Evolutionary conservation across 345 rosid species (phyloP), one percentile per base, ranked within the genome.

Genomic region (Ceriops decandra): DNA sequence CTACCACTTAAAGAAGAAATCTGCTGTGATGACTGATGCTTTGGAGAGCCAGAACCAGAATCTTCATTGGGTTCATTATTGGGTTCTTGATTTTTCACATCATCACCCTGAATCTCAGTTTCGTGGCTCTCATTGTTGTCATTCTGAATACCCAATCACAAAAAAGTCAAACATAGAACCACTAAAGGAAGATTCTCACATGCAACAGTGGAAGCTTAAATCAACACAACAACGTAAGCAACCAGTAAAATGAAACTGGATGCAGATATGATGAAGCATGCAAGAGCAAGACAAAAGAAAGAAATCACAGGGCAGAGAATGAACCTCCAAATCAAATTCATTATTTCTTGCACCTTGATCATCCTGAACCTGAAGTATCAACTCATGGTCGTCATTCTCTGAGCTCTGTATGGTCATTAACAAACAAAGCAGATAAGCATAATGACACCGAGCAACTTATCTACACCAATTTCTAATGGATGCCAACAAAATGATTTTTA

Each of bases 1-100:
- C 76, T 72, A 62, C 66, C 76, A 71, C 71, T 68, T 9, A 66
- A 59, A 66, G 83, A 77, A 68, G 86, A 57, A 63, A 68, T 68
- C 65, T 75, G 87, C 73, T 74, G 79, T 24, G 79, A 67, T 47
- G 86, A 73, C 68, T 74, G 80, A 72, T 60, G 38, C 56, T 63
- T 66, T 15, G 68, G 75, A 49, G 81, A 73, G 62, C 62, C 72
- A 53, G 80, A 69, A 74, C 57, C 77, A 64, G 81, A 76, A 56
- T 71, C 67, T 63, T 67, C 84, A 64, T 71, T 70, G 61, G 76
- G 78, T 68, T 72, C 73, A 62, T 15, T 64, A 26, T 62, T 69
- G 31, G 65, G 78, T 13, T 59, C 81, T 0, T 53, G 36, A 17
- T 60, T 69, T 61, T 66, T 70, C 42, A 64, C 72, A 66, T 68